Evolutionary conservation across 345 rosid species (phyloP).

Genomic region (Viola odorata): DNA sequence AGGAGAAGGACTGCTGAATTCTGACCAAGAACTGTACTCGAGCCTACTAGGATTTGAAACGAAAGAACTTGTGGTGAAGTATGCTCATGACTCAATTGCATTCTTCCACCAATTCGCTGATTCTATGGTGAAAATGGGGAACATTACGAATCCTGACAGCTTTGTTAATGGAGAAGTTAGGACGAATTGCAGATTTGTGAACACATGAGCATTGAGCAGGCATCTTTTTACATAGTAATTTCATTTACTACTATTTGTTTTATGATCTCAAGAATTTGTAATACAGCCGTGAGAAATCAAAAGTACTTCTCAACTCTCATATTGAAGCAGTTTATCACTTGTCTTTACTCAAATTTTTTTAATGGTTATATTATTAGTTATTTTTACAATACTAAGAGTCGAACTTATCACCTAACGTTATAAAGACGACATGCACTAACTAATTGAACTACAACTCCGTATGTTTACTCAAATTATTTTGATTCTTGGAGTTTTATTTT

Average conservation of each 20-base stretch:
- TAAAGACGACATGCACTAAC: no score
- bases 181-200: conserved; percentile 70
- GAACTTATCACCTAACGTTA: no score
- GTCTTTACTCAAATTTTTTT: no score
- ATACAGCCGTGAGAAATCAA: no score
- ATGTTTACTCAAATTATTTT: no score
- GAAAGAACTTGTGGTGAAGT: conserved; percentile 46
- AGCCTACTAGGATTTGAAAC: conserved; percentile 60
- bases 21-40: conserved; percentile 83
- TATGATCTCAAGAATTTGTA: background rate
- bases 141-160: conserved; percentile 57
- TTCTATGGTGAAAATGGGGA: conserved; percentile 90
- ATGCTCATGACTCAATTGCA: conserved; percentile 51
- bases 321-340: no score
- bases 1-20: conserved; percentile 64
- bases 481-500: no score
- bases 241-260: conserved; percentile 4
- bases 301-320: no score
- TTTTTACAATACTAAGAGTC: no score
- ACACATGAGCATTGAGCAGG: conserved; percentile 60
- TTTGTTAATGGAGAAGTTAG: conserved; percentile 68
- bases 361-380: no score
- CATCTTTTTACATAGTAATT: background rate
- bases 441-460: no score
- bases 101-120: conserved; percentile 78